Percentiles rank a stretch among this genome's conserved stretches.
Evolutionary conservation across 805 yeast genomes (phyloP).

Genomic region (Candida nemodendra): DNA sequence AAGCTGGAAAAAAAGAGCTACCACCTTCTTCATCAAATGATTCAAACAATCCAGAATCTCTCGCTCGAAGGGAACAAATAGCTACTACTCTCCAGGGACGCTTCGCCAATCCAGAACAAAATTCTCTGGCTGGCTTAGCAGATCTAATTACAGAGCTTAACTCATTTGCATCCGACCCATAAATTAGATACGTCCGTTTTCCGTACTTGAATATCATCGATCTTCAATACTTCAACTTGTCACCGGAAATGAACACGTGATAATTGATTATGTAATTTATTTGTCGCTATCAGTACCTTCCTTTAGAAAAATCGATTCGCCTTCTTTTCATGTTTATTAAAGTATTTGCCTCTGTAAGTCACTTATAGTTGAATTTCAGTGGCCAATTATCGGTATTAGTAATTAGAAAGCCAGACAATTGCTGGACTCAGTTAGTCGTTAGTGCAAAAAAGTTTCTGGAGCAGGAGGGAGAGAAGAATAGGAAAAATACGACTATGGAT

Average conservation of each 20-base stretch:
- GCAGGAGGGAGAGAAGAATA: too few species aligned
- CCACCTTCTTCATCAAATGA: too few species aligned
- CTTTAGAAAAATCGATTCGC: neutral
- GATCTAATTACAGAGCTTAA: slow-evolving; percentile 11
- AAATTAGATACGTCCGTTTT: too few species aligned
- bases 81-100: slow-evolving; percentile 5
- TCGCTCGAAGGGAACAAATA: slow-evolving; percentile 4
- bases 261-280: slow-evolving; percentile 1
- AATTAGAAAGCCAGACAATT: too few species aligned
- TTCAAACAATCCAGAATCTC: slow-evolving; percentile 3
- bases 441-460: too few species aligned
- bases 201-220: too few species aligned
- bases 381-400: too few species aligned
- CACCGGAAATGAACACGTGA: neutral
- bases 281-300: slow-evolving; percentile 1
- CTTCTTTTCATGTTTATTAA: slow-evolving; percentile 1
- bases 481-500: slow-evolving; percentile 24
- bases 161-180: neutral
- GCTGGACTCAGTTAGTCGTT: too few species aligned
- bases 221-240: too few species aligned
- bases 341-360: slow-evolving; percentile 14
- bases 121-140: slow-evolving; percentile 15
- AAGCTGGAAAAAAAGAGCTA: too few species aligned
- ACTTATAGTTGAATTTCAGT: too few species aligned
- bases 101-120: slow-evolving; percentile 7